A percentile compares a stretch with the other conserved stretches of the same genome.
Conservation (phyloP, 1,139 yeast species). For the Pichia sp. region DNA sequence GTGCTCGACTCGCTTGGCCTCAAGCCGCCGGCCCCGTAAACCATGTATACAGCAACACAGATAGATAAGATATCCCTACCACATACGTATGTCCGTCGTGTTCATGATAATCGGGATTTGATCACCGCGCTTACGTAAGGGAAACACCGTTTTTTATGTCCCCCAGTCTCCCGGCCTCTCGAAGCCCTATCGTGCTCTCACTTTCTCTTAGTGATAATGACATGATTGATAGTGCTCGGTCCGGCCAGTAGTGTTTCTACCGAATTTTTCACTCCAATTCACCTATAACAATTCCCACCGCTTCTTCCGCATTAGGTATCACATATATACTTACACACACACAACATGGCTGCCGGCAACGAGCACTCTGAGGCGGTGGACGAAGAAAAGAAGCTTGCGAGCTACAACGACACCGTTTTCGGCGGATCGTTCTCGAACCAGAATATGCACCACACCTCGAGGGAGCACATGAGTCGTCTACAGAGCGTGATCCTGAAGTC, state of each 20-base stretch:
- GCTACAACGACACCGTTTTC: neutral
- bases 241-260: neutral
- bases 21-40: neutral
- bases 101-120: neutral
- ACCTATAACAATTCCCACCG: neutral
- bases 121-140: neutral
- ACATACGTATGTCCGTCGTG: neutral
- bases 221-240: neutral
- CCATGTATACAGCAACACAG: neutral
- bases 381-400: neutral
- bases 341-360: neutral
- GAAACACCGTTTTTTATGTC: too few species aligned
- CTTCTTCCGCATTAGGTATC: neutral
- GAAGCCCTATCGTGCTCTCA: neutral
- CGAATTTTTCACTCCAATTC: neutral
- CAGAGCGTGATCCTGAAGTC: constrained; percentile 29
- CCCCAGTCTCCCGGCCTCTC: neutral
- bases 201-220: neutral
- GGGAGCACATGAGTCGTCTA: constrained; percentile 26
- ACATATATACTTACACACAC: neutral
- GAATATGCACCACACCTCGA: constrained; percentile 23
- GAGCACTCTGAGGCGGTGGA: neutral
- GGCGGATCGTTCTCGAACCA: constrained; percentile 14
- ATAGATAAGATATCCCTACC: neutral
- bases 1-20: constrained; percentile 41